A percentile compares a stretch with the other conserved stretches of the same genome.
Evolutionary conservation across 306 rosid species (phyloP).

Genomic region (Canavalia gladiata): DNA sequence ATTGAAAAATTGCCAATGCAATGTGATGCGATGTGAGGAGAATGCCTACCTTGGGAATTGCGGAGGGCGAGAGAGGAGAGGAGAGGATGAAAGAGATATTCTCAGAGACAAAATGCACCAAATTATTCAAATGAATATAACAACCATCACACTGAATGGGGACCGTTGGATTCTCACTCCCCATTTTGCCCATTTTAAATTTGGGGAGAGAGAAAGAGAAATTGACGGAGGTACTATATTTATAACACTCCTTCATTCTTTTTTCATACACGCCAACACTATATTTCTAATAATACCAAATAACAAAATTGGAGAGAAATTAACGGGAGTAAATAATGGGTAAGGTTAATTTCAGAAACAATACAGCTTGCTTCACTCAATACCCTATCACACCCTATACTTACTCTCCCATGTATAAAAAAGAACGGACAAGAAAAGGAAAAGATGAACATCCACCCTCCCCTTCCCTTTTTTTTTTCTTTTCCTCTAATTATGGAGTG

Average conservation of each 20-base stretch:
- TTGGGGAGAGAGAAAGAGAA: slow-evolving; percentile 34
- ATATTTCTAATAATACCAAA: neutral
- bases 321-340: slow-evolving; percentile 19
- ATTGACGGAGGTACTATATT: slow-evolving; percentile 43
- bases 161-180: slow-evolving; percentile 45
- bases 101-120: slow-evolving; percentile 43
- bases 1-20: neutral
- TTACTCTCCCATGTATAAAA: neutral
- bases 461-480: neutral
- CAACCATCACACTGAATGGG: slow-evolving; percentile 26
- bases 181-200: neutral
- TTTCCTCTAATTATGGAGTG: slow-evolving; percentile 39
- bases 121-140: slow-evolving; percentile 49
- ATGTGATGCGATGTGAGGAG: neutral
- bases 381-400: neutral
- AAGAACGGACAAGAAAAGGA: slow-evolving; percentile 38
- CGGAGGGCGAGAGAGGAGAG: neutral
- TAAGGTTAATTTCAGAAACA: slow-evolving; percentile 29
- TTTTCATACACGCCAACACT: neutral
- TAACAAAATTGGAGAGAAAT: slow-evolving; percentile 19
- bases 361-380: slow-evolving; percentile 10
- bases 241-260: slow-evolving; percentile 7
- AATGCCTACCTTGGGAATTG: slow-evolving; percentile 27
- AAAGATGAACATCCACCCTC: neutral
- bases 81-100: slow-evolving; percentile 17